These are phyloP conservation scores for Rutidosis leptorrhynchoides DNA, from an alignment of 129 eudicot species.

Conservation along the genomic window DNA sequence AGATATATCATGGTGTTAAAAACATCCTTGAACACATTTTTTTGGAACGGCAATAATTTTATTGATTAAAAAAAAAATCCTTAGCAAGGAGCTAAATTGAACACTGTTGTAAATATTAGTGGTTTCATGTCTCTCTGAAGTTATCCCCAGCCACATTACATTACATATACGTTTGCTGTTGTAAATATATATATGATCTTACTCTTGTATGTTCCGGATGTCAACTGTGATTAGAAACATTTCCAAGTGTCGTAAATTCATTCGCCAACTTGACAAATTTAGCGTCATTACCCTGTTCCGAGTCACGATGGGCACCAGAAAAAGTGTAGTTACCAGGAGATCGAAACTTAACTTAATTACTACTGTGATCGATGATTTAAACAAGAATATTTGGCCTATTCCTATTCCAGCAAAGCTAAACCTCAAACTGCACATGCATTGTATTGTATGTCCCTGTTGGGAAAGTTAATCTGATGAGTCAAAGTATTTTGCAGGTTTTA, in stretches of 20 bases:
- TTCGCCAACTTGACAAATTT: not conserved
- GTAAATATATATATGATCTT: not conserved
- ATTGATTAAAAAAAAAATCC: no score
- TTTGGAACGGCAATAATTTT: no score
- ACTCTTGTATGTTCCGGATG: not conserved
- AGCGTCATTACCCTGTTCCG: not conserved
- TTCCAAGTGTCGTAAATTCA: not conserved
- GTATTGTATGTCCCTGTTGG: no score
- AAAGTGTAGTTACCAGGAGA: not conserved
- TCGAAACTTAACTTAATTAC: conserved; percentile 6
- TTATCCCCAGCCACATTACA: no score
- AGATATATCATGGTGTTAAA: no score
- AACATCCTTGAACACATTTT: no score
- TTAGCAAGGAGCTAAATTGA: no score
- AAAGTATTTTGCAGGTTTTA: no score
- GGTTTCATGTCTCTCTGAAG: no score
- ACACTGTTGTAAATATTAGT: no score
- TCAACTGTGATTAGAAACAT: not conserved
- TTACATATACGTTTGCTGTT: no score
- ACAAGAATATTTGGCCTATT: conserved; percentile 17
- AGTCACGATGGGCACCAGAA: not conserved
- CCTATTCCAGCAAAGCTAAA: conserved; percentile 33
- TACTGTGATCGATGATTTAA: conserved; percentile 12
- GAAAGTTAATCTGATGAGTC: no score
- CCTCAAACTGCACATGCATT: conserved; percentile 38